Percentiles rank a stretch among this genome's conserved stretches.
Evolutionary conservation across 2,329 filamentous ascomycete genomes (phyloP).

Genomic region (Phoma sp.): DNA sequence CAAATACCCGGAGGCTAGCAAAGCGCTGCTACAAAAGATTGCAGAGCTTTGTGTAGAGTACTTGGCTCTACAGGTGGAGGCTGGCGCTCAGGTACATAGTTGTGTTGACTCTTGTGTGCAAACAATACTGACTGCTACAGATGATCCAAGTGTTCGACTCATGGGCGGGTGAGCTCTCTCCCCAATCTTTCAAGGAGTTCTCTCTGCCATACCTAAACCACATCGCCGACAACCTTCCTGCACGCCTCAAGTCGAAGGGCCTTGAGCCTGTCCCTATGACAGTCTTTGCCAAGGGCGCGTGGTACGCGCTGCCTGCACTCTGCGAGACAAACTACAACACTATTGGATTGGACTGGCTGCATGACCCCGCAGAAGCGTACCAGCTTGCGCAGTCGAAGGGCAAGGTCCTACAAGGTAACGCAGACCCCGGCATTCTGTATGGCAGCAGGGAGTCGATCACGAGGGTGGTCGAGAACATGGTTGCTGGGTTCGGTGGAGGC

Average conservation of each 20-base stretch:
- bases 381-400: conserved; percentile 72
- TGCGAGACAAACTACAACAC: conserved; percentile 92
- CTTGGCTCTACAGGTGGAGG: conserved; percentile 87
- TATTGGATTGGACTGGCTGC: conserved; percentile 92
- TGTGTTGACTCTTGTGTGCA: too few species aligned
- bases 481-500: conserved; percentile 79
- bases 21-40: conserved; percentile 86
- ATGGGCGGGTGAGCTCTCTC: conserved; percentile 93
- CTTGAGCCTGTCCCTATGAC: conserved; percentile 91
- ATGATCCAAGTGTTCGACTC: conserved; percentile 97
- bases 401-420: conserved; percentile 91
- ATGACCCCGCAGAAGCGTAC: conserved; percentile 84
- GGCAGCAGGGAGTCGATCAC: conserved; percentile 84
- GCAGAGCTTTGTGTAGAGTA: conserved; percentile 94
- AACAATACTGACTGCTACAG: conserved; percentile 50
- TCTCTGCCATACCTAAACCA: conserved; percentile 84
- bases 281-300: conserved; percentile 96
- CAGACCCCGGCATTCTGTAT: conserved; percentile 92
- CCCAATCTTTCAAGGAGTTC: conserved; percentile 81
- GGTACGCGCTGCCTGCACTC: conserved; percentile 88
- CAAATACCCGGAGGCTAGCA: conserved; percentile 80
- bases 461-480: conserved; percentile 81
- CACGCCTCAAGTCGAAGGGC: conserved; percentile 73
- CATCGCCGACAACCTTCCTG: conserved; percentile 82
- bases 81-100: conserved; percentile 77